Percentiles rank a stretch among this genome's conserved stretches.
These are phyloP conservation scores for Leucaena leucocephala DNA, from an alignment of 306 rosid species.

Conservation along the genomic window DNA sequence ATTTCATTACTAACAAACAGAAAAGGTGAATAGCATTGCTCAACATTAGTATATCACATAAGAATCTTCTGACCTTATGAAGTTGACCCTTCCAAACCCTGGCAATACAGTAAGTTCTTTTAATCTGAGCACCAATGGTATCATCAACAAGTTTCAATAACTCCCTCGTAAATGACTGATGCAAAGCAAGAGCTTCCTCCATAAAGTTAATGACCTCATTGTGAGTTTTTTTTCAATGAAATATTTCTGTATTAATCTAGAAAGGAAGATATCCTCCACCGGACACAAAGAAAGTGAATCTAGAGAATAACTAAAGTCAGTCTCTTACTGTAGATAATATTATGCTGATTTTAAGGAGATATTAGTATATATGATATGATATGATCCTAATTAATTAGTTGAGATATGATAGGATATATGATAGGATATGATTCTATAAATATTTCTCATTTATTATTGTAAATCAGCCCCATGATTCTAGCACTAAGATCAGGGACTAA, in stretches of 20 bases:
- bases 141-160: slow-evolving; percentile 64
- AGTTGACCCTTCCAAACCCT: slow-evolving; percentile 50
- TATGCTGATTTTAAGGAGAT: too few relatives aligned
- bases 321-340: too few relatives aligned
- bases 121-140: slow-evolving; percentile 55
- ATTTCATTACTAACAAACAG: slow-evolving; percentile 17
- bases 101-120: slow-evolving; percentile 52
- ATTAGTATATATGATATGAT: too few relatives aligned
- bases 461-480: too few relatives aligned
- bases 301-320: slow-evolving; percentile 48
- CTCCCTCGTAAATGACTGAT: slow-evolving; percentile 59
- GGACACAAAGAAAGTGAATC: slow-evolving; percentile 76
- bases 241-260: slow-evolving; percentile 77
- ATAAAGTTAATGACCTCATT: slow-evolving; percentile 51
- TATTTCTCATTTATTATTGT: too few relatives aligned
- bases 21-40: slow-evolving; percentile 11
- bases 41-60: slow-evolving; percentile 33
- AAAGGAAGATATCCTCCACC: slow-evolving; percentile 80
- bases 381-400: too few relatives aligned
- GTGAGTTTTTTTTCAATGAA: slow-evolving; percentile 51
- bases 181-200: slow-evolving; percentile 72
- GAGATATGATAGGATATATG: too few relatives aligned
- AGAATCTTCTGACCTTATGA: slow-evolving; percentile 70
- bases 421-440: too few relatives aligned
- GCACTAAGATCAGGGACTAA: too few relatives aligned